Base-by-base conservation (phyloP, 331 rosid genomes). In the Acacia concinna region DNA sequence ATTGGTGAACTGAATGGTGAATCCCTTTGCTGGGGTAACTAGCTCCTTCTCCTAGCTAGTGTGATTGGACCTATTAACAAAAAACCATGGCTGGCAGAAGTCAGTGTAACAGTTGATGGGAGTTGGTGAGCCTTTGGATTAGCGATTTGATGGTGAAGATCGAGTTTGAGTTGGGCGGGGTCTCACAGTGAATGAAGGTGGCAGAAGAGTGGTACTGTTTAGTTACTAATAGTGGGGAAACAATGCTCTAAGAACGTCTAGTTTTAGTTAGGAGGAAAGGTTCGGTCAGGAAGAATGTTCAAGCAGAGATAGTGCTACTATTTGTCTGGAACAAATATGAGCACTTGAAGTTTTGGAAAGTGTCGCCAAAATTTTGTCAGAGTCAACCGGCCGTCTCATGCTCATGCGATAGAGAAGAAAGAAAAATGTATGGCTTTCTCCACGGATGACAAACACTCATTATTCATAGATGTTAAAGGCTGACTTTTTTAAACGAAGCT, bases 41-140 rank as follows among this genome's bases (percentile, higher is more conserved):
- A 76, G 75, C 41, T 44, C 20, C 38, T 23, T 56, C 31, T 56
- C 8, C 65, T 59, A 13, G 56, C 54, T 38, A 14, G 74, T 66
- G 74, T 66, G 86, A 72, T 78, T 43, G 67, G 79, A 73, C 80
- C 56, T 72, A 60, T 65, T 49, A 69, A 72, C 59, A 82, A 82
- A 40, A 40, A 66, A 82, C 65, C 67, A 78, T 18, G 32, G 14
- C 59, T 23, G 32, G 21, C 47, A 59, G 35, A 23, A 73, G 8
- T 8, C 37, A 43, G 54, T 14, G 54, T 44, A 70, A 72, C 47
- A 52, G 37, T 20, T 31, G 66, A 71, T 52, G 75, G 64, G 54
- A 56, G 68, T 84, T 10, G 69, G 82, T 77, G 84, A 77, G 56
- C 20, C 56, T 63, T 78, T 44, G 79, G 81, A 82, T 65, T 32